Conservation (phyloP, 2,329 filamentous ascomycete genomes). For the Myriangium duriaei region DNA sequence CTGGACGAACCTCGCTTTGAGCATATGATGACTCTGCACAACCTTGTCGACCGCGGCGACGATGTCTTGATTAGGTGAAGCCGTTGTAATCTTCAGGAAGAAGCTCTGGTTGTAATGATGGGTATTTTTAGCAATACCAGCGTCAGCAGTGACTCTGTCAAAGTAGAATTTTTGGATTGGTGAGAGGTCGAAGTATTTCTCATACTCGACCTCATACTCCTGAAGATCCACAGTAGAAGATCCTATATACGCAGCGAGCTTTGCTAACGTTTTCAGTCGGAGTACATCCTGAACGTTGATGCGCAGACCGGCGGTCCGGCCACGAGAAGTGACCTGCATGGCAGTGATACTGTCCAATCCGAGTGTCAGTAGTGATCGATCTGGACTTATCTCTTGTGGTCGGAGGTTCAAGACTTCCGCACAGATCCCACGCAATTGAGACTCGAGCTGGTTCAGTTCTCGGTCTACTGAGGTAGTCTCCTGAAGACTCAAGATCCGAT, state of each 20-base stretch:
- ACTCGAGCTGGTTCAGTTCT: too few species aligned
- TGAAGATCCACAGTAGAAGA: neutral
- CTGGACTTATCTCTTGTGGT: conserved; percentile 14
- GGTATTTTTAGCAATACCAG: neutral
- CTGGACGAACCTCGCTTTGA: conserved; percentile 25
- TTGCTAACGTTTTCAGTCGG: neutral
- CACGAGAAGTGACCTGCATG: conserved; percentile 29
- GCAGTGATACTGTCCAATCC: conserved; percentile 34
- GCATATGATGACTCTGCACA: conserved; percentile 27
- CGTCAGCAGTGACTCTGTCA: neutral
- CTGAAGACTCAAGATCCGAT: too few species aligned
- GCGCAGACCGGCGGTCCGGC: neutral
- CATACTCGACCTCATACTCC: too few species aligned
- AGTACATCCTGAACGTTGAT: neutral
- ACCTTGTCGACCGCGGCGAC: conserved; percentile 18
- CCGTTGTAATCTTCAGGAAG: conserved; percentile 3
- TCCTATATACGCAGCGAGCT: neutral
- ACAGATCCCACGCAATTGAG: conserved; percentile 42
- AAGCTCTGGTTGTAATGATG: conserved; percentile 11
- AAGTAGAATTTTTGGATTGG: conserved; percentile 10
- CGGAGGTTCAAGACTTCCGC: conserved; percentile 34
- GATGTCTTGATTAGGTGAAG: neutral
- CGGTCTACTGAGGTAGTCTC: too few species aligned
- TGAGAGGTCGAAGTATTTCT: neutral
- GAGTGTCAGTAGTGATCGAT: conserved; percentile 20